Evolutionary conservation across 2,329 filamentous ascomycete genomes (phyloP).

Genomic region (Helminthosporium solani): DNA sequence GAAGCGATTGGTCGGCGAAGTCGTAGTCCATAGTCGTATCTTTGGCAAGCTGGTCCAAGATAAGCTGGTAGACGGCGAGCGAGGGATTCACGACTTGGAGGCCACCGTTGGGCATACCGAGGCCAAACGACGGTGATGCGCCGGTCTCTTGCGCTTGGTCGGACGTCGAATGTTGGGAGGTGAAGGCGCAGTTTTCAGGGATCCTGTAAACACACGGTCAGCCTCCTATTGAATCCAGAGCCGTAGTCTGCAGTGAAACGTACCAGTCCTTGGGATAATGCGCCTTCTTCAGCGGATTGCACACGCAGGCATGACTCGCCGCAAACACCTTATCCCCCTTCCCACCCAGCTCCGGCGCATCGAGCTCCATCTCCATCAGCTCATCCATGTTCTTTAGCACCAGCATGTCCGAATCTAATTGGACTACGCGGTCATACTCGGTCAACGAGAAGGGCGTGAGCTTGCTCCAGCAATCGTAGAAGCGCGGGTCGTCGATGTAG

Average conservation of each 20-base stretch:
- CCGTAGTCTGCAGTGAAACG: no score
- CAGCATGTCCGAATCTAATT: constrained; percentile 88
- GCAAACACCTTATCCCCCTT: constrained; percentile 71
- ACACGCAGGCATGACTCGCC: constrained; percentile 80
- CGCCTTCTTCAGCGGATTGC: constrained; percentile 74
- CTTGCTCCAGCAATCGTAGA: constrained; percentile 90
- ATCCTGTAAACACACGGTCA: constrained; percentile 45
- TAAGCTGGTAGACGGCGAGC: constrained; percentile 53
- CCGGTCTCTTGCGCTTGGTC: constrained; percentile 54
- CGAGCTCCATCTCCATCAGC: constrained; percentile 78
- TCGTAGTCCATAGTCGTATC: constrained; percentile 54
- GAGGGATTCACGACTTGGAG: constrained; percentile 63
- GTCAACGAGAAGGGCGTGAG: constrained; percentile 74
- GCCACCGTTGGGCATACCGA: constrained; percentile 62
- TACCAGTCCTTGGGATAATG: constrained; percentile 78
- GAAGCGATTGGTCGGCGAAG: constrained; percentile 61
- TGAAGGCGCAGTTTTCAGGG: constrained; percentile 63
- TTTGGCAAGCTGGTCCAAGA: constrained; percentile 49
- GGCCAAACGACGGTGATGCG: constrained; percentile 51
- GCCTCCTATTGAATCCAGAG: no score
- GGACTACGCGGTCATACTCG: constrained; percentile 77
- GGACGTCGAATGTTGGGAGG: constrained; percentile 55
- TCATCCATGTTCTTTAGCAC: constrained; percentile 85
- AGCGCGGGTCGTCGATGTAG: constrained; percentile 76
- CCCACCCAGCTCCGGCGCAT: constrained; percentile 55